Conservation (phyloP, 306 rosid genomes). For the Mimosa bimucronata region DNA sequence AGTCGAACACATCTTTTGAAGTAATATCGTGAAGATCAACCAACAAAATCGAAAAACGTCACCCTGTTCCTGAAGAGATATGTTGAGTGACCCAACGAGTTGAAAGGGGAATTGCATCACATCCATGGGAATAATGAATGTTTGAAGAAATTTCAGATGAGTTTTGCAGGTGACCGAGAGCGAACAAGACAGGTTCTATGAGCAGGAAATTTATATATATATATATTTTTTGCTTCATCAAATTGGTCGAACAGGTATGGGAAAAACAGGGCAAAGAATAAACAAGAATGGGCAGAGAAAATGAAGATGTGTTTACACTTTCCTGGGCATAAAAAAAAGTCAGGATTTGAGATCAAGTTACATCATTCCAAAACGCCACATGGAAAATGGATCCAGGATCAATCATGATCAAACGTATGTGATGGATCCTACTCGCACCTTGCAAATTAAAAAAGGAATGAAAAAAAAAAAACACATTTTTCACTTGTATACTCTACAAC, state of each 20-base stretch:
- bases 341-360: not conserved
- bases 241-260: not conserved
- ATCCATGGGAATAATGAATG: conserved; percentile 4
- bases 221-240: not conserved
- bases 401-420: not conserved
- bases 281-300: not conserved
- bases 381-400: not conserved
- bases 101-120: not conserved
- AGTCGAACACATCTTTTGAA: not conserved
- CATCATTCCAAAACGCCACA: not conserved
- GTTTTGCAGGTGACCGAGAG: not conserved
- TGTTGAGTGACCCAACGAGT: not conserved
- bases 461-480: not conserved
- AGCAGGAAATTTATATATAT: too few species aligned
- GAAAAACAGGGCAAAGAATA: not conserved
- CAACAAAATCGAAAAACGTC: conserved; percentile 11
- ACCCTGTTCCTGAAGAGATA: too few species aligned
- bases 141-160: too few species aligned
- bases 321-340: not conserved
- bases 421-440: not conserved
- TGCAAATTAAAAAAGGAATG: not conserved
- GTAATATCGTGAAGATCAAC: conserved; percentile 32
- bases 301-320: not conserved
- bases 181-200: conserved; percentile 6
- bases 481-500: not conserved